Base-by-base conservation (phyloP, 352 stramenopile genomes). In the Pythium rhizo-oryzae region DNA sequence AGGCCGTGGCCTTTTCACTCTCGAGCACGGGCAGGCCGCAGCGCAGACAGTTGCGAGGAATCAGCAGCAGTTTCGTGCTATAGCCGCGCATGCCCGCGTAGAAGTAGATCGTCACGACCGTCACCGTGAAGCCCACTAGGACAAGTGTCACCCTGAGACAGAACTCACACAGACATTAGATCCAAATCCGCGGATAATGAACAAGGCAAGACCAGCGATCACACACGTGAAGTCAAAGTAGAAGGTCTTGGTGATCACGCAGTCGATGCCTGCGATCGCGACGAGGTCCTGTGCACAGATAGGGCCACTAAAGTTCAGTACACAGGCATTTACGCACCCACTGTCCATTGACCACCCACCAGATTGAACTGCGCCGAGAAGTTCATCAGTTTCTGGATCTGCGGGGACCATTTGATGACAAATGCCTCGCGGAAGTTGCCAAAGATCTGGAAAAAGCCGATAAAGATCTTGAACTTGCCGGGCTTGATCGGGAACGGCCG, bases 391-490 rank as follows among this genome's bases (percentile, higher is more conserved):
- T 63, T 75, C 65, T 91, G 81, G 18, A 93, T 70, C 8, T 78
- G 61, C 5, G 68, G 43, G 0, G 83, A 85, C 82, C 83, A 93
- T 51, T 89, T 91, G 33, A 91, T 72, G 28, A 83, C 73, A 43
- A 91, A 93, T 16, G 80, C 77, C 25, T 80, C 81, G 18, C 81
- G 80, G 30, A 93, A 91, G 39, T 90, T 91, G 61, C 82, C 83
- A 71, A 93, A 93, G 33, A 93, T 91, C 61, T 93, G 85, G 62
- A 93, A 93, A 57, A 93, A 93, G 5, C 85, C 85, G 19, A 93
- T 70, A 56, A 93, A 84, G 24, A 93, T 93, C 65, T 93, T 93
- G 67, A 93, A 75, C 49, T 93, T 93, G 67, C 81, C 74, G 4
- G 85, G 75, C 15, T 79, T 88, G 58, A 91, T 77, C 1, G 80